Percentiles rank a stretch among this genome's conserved stretches.
These are phyloP conservation scores for Wolfiporia cocos DNA, from an alignment of 1,284 basidiomycete species.

Conservation along the genomic window DNA sequence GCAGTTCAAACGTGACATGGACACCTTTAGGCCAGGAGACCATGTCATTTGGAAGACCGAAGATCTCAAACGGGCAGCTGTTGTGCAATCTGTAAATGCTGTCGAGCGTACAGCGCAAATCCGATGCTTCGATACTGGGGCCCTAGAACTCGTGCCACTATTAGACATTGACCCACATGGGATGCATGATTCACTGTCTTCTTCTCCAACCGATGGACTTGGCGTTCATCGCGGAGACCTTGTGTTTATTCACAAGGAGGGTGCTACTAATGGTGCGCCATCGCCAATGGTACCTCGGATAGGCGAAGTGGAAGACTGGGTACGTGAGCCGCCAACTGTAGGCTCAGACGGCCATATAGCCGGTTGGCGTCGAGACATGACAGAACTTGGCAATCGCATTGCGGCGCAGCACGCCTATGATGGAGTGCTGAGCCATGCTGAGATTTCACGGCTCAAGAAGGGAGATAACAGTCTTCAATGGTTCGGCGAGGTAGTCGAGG, in stretches of 20 bases:
- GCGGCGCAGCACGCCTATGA: constrained; percentile 41
- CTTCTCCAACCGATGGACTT: constrained; percentile 50
- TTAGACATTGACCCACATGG: constrained; percentile 88
- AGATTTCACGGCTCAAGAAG: constrained; percentile 37
- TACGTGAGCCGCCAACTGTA: constrained; percentile 50
- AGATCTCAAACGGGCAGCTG: constrained; percentile 57
- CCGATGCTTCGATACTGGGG: constrained; percentile 45
- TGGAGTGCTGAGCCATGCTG: constrained; percentile 33
- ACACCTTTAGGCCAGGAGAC: constrained; percentile 74
- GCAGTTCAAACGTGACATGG: background rate
- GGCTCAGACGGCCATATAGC: constrained; percentile 41
- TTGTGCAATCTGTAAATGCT: constrained; percentile 79
- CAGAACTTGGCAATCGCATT: constrained; percentile 52
- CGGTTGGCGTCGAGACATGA: constrained; percentile 69
- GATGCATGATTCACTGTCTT: constrained; percentile 40
- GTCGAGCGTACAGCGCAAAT: constrained; percentile 66
- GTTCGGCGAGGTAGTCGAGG: constrained; percentile 77
- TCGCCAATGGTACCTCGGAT: constrained; percentile 67
- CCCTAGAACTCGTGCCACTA: constrained; percentile 67
- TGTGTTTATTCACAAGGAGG: constrained; percentile 71
- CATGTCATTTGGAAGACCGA: constrained; percentile 84
- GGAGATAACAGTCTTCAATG: constrained; percentile 48
- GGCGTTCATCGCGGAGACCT: constrained; percentile 80
- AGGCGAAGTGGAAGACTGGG: constrained; percentile 76
- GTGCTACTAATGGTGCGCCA: constrained; percentile 60